phyloP scores from a whole-genome alignment of 192 early-diverging fungal genomes.

The Funneliformis mosseae region DNA sequence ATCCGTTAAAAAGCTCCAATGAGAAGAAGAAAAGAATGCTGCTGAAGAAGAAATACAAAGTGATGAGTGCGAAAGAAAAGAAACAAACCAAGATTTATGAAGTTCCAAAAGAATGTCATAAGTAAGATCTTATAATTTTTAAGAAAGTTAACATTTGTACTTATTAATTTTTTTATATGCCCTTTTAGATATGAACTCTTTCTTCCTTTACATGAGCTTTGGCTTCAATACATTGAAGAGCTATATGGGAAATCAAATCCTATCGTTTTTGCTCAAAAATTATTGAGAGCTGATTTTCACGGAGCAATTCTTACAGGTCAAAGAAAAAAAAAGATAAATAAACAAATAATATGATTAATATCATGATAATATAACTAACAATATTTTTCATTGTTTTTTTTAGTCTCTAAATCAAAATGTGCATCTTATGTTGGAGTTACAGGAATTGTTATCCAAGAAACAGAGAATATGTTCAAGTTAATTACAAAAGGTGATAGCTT shows the following conservation, averaged over 20 bases:
- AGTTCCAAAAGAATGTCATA: constrained; percentile 58
- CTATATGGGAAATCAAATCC: constrained; percentile 51
- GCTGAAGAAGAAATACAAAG: constrained; percentile 49
- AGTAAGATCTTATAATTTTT: constrained; percentile 32
- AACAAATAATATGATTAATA: not conserved
- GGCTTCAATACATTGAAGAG: constrained; percentile 74
- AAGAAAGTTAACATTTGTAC: not conserved
- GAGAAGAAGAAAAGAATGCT: constrained; percentile 38
- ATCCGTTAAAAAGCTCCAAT: constrained; percentile 42
- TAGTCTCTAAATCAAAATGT: constrained; percentile 74
- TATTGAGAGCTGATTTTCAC: constrained; percentile 85
- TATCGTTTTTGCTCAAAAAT: constrained; percentile 47
- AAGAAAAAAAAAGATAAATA: too few species aligned
- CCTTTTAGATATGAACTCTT: constrained; percentile 58
- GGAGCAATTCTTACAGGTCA: constrained; percentile 78
- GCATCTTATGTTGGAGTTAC: constrained; percentile 74
- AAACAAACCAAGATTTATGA: constrained; percentile 63
- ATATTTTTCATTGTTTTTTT: not conserved
- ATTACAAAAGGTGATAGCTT: constrained; percentile 68
- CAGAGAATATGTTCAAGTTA: constrained; percentile 82
- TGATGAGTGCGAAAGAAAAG: constrained; percentile 66
- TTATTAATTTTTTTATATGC: not conserved
- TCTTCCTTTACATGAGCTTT: constrained; percentile 72
- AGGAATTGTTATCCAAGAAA: constrained; percentile 88
- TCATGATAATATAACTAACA: not conserved